These are phyloP conservation scores for Marchantia paleacea DNA, from an alignment of 225 moss, liverwort and hornwort genomes.

Conservation along the genomic window DNA sequence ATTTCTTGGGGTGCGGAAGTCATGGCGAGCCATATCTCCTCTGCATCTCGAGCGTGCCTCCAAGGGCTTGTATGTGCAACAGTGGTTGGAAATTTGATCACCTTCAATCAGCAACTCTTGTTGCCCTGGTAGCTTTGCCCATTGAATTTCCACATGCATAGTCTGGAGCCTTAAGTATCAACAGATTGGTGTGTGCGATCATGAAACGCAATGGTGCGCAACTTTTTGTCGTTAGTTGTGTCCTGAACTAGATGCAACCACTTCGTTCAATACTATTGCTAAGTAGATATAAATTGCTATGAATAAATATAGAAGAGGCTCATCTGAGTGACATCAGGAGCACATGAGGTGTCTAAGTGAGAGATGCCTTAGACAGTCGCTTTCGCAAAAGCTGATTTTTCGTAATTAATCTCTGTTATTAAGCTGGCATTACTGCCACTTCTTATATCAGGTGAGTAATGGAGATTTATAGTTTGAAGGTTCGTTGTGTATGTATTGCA, in stretches of 20 bases:
- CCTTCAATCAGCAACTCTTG: conserved; percentile 65
- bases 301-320: neutral
- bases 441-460: neutral
- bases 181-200: conserved; percentile 38
- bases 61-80: conserved; percentile 88
- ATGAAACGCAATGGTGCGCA: conserved; percentile 32
- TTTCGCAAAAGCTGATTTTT: neutral
- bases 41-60: conserved; percentile 70
- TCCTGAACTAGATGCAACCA: conserved; percentile 16
- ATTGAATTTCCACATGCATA: conserved; percentile 44
- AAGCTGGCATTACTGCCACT: neutral
- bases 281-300: neutral
- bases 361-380: neutral
- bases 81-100: conserved; percentile 78
- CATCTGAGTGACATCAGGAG: neutral
- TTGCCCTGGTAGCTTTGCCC: conserved; percentile 65
- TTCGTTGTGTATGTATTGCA: conserved; percentile 25
- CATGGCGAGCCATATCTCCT: conserved; percentile 56
- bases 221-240: conserved; percentile 24
- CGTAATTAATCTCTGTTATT: neutral
- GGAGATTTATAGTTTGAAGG: neutral
- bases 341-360: neutral
- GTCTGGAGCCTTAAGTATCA: conserved; percentile 43
- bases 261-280: neutral
- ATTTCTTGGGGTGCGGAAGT: conserved; percentile 62